Base-by-base conservation (phyloP, 495 filamentous ascomycete genomes). In the Acidomyces sp. region DNA sequence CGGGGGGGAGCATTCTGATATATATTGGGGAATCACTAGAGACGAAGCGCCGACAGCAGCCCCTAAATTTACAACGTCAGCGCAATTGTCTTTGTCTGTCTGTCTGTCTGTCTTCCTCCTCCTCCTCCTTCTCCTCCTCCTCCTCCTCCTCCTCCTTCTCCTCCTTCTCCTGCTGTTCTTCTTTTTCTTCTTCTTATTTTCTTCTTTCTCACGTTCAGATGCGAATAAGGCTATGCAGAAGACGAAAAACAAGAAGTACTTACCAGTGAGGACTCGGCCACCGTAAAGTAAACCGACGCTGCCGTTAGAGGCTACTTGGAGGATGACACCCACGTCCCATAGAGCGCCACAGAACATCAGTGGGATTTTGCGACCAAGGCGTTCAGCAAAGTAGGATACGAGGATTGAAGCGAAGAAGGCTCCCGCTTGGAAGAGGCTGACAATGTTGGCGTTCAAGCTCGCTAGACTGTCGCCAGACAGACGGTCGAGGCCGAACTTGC, bases 1-100 rank as follows among this genome's bases (percentile, higher is more conserved):
- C 6, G 45, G 18, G 7, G 39, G 39, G 6, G 45, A 43, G n/a
- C 35, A 36, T 20, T 48, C 45, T 13, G 45, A 48, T 12, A 48
- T 43, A 27, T 48, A 48, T 7, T 36, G 26, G 1, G 45, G 45
- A 6, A 19, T 28, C 3, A 43, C 45, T 11, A 48, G 39, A 28
- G 45, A 36, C 17, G 20, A 29, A 11, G 39, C 45, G 33, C 45
- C 45, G 3, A 43, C 39, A 16, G 30, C 45, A 15, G 29, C 22
- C 11, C 44, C n/a, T n/a, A n/a, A n/a, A n/a, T n/a, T n/a, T n/a
- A n/a, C n/a, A n/a, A n/a, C n/a, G n/a, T n/a, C n/a, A n/a, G n/a
- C n/a, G n/a, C n/a, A n/a, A n/a, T n/a, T n/a, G n/a, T n/a, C n/a
- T n/a, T n/a, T n/a, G n/a, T n/a, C n/a, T n/a, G n/a, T n/a, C n/a